phyloP scores from a whole-genome alignment of 208 protist genomes.

The Lotmaria passim region DNA sequence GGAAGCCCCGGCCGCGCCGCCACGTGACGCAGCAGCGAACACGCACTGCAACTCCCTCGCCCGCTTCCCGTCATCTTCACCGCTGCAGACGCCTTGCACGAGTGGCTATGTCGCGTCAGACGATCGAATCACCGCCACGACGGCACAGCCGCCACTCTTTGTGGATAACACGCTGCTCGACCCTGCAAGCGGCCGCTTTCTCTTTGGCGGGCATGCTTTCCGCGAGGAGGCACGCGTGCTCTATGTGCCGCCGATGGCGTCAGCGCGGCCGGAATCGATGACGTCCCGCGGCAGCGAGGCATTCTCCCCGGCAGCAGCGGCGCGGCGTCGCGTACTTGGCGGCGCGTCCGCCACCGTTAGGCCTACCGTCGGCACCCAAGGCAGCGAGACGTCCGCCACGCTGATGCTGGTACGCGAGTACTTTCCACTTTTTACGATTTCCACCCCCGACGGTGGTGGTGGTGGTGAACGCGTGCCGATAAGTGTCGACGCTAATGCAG shows the following conservation, averaged over 20 bases:
- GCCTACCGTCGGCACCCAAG: not conserved
- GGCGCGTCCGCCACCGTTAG: not conserved
- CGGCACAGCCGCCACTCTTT: constrained; percentile 66
- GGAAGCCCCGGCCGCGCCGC: not conserved
- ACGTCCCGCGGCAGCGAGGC: not conserved
- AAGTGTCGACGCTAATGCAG: not conserved
- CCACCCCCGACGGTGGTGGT: not conserved
- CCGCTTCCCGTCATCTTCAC: not conserved
- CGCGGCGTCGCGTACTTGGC: not conserved
- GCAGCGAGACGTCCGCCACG: not conserved
- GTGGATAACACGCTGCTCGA: constrained; percentile 71
- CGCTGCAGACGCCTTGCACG: not conserved
- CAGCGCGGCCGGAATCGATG: not conserved
- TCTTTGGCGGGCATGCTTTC: constrained; percentile 73
- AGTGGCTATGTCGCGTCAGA: not conserved
- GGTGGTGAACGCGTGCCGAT: not conserved
- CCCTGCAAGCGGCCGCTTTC: constrained; percentile 46
- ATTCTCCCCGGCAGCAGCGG: not conserved
- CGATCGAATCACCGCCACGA: constrained; percentile 27
- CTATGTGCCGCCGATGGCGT: constrained; percentile 8
- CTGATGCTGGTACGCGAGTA: constrained; percentile 75
- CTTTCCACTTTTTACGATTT: constrained; percentile 39
- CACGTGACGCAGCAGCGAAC: not conserved
- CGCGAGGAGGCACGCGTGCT: constrained; percentile 75
- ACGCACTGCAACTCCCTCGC: not conserved